These are phyloP conservation scores for Blastobotrys arbuscula DNA, from an alignment of 1,139 yeast genomes.

Conservation along the genomic window DNA sequence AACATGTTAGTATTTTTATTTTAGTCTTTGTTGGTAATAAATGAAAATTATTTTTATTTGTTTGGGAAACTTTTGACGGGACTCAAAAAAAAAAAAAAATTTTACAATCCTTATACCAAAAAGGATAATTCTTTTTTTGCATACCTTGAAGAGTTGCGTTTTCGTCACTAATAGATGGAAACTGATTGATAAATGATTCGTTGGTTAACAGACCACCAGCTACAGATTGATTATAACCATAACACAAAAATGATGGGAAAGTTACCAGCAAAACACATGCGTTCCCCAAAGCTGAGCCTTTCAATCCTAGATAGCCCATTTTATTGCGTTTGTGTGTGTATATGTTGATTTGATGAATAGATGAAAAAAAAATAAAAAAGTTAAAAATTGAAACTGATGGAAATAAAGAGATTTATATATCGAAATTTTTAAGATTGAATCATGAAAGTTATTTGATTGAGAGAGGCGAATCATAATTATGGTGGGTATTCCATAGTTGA, in stretches of 20 bases:
- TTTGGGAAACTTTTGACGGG: no score
- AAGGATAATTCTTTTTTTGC: background rate
- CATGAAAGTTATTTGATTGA: background rate
- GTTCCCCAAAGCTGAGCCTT: slow-evolving; percentile 11
- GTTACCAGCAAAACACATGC: slow-evolving; percentile 13
- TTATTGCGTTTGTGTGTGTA: background rate
- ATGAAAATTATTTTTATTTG: background rate
- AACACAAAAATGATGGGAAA: slow-evolving; percentile 22
- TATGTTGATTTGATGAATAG: background rate
- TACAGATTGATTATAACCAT: slow-evolving; percentile 49
- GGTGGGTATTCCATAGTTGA: background rate
- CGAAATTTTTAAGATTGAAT: background rate
- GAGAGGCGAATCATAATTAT: background rate
- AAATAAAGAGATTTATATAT: slow-evolving; percentile 2
- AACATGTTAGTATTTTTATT: background rate
- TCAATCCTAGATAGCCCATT: slow-evolving; percentile 11
- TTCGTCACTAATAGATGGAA: slow-evolving; percentile 34
- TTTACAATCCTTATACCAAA: no score
- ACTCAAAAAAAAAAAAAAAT: no score
- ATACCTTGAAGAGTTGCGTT: slow-evolving; percentile 26
- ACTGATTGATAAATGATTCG: slow-evolving; percentile 36
- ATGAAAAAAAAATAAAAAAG: background rate
- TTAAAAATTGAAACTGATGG: background rate
- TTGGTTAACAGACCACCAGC: slow-evolving; percentile 43
- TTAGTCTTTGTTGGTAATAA: background rate